Base-by-base conservation (phyloP, 345 rosid genomes). In the Eucalyptus pumila region DNA sequence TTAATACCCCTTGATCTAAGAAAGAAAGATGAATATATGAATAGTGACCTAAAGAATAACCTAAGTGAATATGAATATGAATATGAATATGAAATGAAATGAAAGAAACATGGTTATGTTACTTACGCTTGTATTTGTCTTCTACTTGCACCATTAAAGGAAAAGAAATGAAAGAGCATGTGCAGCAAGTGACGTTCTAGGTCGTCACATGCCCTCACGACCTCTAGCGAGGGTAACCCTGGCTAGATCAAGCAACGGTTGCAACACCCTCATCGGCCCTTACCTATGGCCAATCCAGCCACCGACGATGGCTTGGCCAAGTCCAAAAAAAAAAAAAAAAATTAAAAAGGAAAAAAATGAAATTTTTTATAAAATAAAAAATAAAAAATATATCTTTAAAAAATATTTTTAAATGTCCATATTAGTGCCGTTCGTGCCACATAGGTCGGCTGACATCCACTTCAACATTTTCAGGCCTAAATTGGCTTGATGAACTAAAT, bases 361-460 rank as follows among this genome's bases (percentile, higher is more conserved):
- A 47, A 11, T 1, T 4, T 4, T 50, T 51, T 17, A 19, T 52
- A 19, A 52, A 52, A 52, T 52, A 19, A 48, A 4, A 49, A 14
- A 7, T 3, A 52, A 7, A 52, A 51, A 5, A 5, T 2, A 48
- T 49, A 2, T 49, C 2, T 50, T 16, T 3, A 51, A 51, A 51
- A 51, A 6, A 16, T 52, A 52, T 19, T 19, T 52, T 19, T 52
- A 52, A 52, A 52, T 52, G 11, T 19, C 4, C 24, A 52, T 8
- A 52, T 52, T 0, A 1, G 1, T 52, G 56, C 4, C 0, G 0
- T 19, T 2, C 0, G 1, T 8, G 24, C 24, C 58, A 52, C 10
- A 52, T 21, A 9, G 1, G 26, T 52, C 2, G 1, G 2, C 10
- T 2, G 0, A 10, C 0, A 2, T 19, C 11, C 2, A 21, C 11